A percentile compares a stretch with the other conserved stretches of the same genome.
Conservation (phyloP, 2,329 filamentous ascomycete species). For the Fusarium transvaalense region DNA sequence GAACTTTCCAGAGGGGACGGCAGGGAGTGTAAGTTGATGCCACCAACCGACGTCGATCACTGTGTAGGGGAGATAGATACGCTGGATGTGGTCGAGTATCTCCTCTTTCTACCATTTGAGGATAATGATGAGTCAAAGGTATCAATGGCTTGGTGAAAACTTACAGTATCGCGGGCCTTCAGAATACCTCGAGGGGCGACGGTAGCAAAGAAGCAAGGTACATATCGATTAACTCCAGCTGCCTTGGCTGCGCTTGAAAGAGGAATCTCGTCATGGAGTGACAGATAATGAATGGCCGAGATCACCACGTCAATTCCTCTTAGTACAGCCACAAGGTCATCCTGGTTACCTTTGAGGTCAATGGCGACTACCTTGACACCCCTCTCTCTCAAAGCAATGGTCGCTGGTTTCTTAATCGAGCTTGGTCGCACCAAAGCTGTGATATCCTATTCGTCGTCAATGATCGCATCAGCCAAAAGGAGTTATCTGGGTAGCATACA, state of each 20-base stretch:
- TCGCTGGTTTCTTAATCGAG: slow-evolving; percentile 61
- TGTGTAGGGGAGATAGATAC: slow-evolving; percentile 64
- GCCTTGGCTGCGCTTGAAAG: slow-evolving; percentile 62
- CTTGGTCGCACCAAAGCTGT: slow-evolving; percentile 60
- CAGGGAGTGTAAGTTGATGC: slow-evolving; percentile 14
- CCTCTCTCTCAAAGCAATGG: slow-evolving; percentile 54
- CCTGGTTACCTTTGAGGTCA: slow-evolving; percentile 58
- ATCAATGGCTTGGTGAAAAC: rapidly evolving
- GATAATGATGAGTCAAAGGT: neutral
- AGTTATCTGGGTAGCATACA: slow-evolving; percentile 31
- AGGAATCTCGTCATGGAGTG: slow-evolving; percentile 59
- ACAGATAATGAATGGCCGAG: slow-evolving; percentile 46
- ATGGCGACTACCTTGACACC: slow-evolving; percentile 59
- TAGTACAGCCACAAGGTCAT: slow-evolving; percentile 58
- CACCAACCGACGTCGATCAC: slow-evolving; percentile 21
- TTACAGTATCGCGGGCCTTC: slow-evolving; percentile 18
- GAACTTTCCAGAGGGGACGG: slow-evolving; percentile 13
- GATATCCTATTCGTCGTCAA: slow-evolving; percentile 54
- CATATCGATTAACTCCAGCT: slow-evolving; percentile 64
- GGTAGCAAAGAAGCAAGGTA: slow-evolving; percentile 64
- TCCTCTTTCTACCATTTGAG: slow-evolving; percentile 58
- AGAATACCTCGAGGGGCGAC: slow-evolving; percentile 56
- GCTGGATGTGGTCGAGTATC: slow-evolving; percentile 62
- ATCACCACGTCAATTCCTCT: slow-evolving; percentile 60
- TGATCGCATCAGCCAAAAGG: neutral